Base-by-base conservation (phyloP, 345 rosid genomes). In the Hypericum androsaemum region DNA sequence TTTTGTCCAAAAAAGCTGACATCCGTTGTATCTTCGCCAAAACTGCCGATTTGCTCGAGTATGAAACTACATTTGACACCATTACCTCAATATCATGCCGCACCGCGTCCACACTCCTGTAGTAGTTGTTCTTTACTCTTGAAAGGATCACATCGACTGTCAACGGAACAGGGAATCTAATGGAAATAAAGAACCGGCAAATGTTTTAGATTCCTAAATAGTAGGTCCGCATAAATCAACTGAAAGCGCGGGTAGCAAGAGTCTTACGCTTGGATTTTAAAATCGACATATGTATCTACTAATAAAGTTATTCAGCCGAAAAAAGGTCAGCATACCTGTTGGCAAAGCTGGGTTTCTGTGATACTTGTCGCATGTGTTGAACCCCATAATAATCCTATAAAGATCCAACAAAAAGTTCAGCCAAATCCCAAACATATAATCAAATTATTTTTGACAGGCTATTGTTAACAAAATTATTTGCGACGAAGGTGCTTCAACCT, bases 161-260 rank as follows among this genome's bases (percentile, higher is more conserved):
- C 58, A 92, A 37, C 8, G 98, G 98, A 52, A 83, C 97, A 4
- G 98, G 90, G 53, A 77, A 88, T 86, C 98, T 92, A 80, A 64
- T 58, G 57, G 56, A 46, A 12, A 39, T 7, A 41, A 46, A 22
- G 0, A 16, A 22, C 32, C 32, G 4, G 32, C 32, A 22, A 22
- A 22, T 22, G 4, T 22, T 22, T 22, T 22, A 22, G 32, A 22
- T 22, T 22, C 32, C 32, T 22, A 22, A 22, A 22, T 22, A n/a
- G n/a, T n/a, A n/a, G n/a, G n/a, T n/a, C n/a, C n/a, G n/a, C n/a
- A n/a, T n/a, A n/a, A n/a, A n/a, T 22, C 32, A 1, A 22, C 32
- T 4, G 32, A 22, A 22, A 22, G 32, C 32, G 32, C 1, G 32
- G 32, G 32, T 4, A 22, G 32, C 32, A 22, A 22, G 4, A 22